A percentile compares a stretch with the other conserved stretches of the same genome.
Conservation (phyloP, 1,284 basidiomycete species). For the Phellopilus nigrolimitatus region DNA sequence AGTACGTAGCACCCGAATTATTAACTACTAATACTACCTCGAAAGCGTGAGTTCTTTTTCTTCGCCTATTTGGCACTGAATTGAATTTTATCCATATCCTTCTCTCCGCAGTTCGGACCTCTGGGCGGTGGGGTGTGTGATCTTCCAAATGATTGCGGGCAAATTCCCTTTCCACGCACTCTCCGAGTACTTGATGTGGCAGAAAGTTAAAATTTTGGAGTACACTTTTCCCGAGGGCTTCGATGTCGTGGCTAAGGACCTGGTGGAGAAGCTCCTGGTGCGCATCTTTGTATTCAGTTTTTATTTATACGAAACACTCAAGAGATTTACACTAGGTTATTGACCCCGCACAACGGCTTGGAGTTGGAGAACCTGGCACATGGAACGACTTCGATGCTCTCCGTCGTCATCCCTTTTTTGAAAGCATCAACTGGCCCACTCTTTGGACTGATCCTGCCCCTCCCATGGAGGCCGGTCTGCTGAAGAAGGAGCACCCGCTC, state of each 20-base stretch:
- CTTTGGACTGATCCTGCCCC: slow-evolving; percentile 72
- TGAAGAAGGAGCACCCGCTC: slow-evolving; percentile 41
- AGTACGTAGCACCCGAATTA: slow-evolving; percentile 94
- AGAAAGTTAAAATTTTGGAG: slow-evolving; percentile 72
- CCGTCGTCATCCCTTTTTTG: slow-evolving; percentile 75
- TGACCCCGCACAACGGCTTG: slow-evolving; percentile 68
- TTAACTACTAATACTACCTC: slow-evolving; percentile 73
- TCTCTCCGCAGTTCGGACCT: slow-evolving; percentile 71
- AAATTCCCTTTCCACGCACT: slow-evolving; percentile 87
- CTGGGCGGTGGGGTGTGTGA: slow-evolving; percentile 96
- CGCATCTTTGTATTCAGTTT: slow-evolving; percentile 23
- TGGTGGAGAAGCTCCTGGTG: slow-evolving; percentile 63
- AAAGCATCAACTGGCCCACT: slow-evolving; percentile 59
- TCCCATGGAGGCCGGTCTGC: slow-evolving; percentile 44
- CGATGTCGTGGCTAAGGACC: slow-evolving; percentile 62
- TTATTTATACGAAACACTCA: slow-evolving; percentile 11
- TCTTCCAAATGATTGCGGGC: slow-evolving; percentile 96
- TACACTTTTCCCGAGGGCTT: slow-evolving; percentile 73
- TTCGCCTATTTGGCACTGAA: neutral
- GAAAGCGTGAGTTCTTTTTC: slow-evolving; percentile 45
- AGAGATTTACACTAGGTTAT: slow-evolving; percentile 44
- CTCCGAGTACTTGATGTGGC: slow-evolving; percentile 80
- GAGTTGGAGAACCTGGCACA: slow-evolving; percentile 49
- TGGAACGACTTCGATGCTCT: slow-evolving; percentile 52
- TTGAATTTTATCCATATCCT: slow-evolving; percentile 23